Conservation (phyloP, 169 alveolate genomes). For the Cryptosporidium andersoni region DNA sequence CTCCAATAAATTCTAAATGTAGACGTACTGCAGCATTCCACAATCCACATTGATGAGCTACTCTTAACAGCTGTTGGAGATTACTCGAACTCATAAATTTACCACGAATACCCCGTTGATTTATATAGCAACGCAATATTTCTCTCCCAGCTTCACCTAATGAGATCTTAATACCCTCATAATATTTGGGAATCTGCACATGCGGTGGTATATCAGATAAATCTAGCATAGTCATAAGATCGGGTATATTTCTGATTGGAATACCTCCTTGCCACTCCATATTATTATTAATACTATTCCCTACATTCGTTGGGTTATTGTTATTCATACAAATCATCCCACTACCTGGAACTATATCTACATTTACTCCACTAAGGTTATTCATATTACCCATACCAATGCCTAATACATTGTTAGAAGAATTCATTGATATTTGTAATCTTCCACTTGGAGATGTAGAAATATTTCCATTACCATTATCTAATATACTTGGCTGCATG, state of each 20-base stretch:
- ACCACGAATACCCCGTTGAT: constrained; percentile 64
- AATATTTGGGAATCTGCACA: constrained; percentile 66
- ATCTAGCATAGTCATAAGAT: constrained; percentile 66
- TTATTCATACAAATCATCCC: constrained; percentile 47
- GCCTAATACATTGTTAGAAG: constrained; percentile 34
- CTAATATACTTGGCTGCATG: constrained; percentile 69
- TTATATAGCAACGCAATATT: constrained; percentile 55
- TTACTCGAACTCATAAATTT: constrained; percentile 69
- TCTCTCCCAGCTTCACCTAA: constrained; percentile 70
- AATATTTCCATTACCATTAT: constrained; percentile 24
- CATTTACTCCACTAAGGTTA: constrained; percentile 2
- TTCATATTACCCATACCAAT: no score
- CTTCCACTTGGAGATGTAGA: constrained; percentile 49
- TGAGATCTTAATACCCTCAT: constrained; percentile 64
- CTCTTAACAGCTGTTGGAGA: constrained; percentile 59
- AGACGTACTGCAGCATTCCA: constrained; percentile 70
- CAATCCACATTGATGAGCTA: constrained; percentile 69
- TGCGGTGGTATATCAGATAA: constrained; percentile 68
- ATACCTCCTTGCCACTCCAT: constrained; percentile 71
- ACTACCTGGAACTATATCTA: constrained; percentile 49
- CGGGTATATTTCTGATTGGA: constrained; percentile 63
- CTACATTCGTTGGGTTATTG: constrained; percentile 11
- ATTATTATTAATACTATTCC: constrained; percentile 7
- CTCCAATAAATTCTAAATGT: constrained; percentile 70
- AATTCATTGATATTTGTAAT: constrained; percentile 56